These are phyloP conservation scores for Paradendryphiella salina DNA, from an alignment of 2,329 filamentous ascomycete species.

Conservation along the genomic window DNA sequence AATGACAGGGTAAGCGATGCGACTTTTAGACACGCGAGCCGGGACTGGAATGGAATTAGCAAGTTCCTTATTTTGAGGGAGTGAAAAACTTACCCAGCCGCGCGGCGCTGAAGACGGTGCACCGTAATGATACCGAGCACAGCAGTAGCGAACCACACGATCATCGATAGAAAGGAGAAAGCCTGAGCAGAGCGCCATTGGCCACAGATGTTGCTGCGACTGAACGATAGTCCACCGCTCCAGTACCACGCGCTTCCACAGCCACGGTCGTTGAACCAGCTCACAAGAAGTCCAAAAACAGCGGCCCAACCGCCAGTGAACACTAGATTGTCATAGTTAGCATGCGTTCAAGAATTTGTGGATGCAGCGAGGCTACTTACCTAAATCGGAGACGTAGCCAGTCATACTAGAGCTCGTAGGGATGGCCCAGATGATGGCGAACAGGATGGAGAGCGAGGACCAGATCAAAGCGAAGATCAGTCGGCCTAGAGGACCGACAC, in stretches of 20 bases:
- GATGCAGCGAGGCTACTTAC: conserved; percentile 4
- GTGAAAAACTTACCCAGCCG: conserved; percentile 11
- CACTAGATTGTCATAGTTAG: conserved; percentile 40
- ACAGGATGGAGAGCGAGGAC: conserved; percentile 67
- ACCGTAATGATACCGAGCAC: conserved; percentile 28
- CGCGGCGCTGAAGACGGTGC: conserved; percentile 20
- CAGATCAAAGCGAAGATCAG: conserved; percentile 77
- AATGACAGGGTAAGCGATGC: too few species aligned
- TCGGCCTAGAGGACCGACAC: conserved; percentile 62
- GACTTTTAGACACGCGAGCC: too few species aligned
- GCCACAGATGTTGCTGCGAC: conserved; percentile 57
- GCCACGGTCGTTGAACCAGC: conserved; percentile 27
- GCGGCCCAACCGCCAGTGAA: conserved; percentile 70
- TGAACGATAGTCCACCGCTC: conserved; percentile 53
- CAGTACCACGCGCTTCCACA: conserved; percentile 53
- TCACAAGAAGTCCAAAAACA: conserved; percentile 48
- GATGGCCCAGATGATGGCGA: conserved; percentile 72
- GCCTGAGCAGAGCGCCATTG: conserved; percentile 72
- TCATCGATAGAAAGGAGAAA: conserved; percentile 71
- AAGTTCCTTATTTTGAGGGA: too few species aligned
- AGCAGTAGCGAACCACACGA: conserved; percentile 68
- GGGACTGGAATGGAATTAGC: too few species aligned
- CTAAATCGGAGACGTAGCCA: conserved; percentile 70
- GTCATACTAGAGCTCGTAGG: conserved; percentile 70
- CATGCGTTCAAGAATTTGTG: background rate